Evolutionary conservation across 1,284 basidiomycete genomes (phyloP), one percentile per base, ranked within the genome.

Genomic region (Ganoderma lingzhi): DNA sequence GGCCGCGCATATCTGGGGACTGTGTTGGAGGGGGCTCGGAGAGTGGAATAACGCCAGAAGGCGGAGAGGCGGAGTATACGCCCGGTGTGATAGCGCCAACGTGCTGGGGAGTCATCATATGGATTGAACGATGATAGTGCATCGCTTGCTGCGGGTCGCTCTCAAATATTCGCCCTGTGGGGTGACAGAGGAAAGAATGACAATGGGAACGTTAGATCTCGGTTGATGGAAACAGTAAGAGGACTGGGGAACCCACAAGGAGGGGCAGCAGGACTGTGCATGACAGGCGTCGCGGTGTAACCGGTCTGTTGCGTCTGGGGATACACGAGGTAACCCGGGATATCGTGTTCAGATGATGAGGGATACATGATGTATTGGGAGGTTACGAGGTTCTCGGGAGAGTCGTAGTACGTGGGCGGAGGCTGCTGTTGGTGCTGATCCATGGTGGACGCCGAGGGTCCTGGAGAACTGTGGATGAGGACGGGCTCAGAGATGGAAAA

Each of bases 81-180:
- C 67, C 67, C 41, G 83, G 82, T 79, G 78, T 63, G 23, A 73
- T 42, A 67, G 71, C 78, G 74, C 79, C 81, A 78, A 80, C 81
- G 65, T 74, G 73, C 41, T 42, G 76, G 45, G 67, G 70, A 44
- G 76, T 76, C 71, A 78, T 73, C 76, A 78, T 78, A 71, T 73
- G 73, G 48, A 79, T 72, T 55, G 76, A 70, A 66, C 76, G 75
- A 63, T 78, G 78, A 70, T 78, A 79, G 53, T 78, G 77, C 72
- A 80, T 77, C 65, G 76, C 77, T 70, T 78, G 78, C 63, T 80
- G 78, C 65, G 79, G 72, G 78, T 90, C 88, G 74, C 84, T 80
- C 58, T 87, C 86, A 79, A 83, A 84, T 67, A 88, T 83, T 78
- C 86, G 86, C 78, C 84, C 87, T 90, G 75, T 63, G 74, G 67